Percentiles rank a stretch among this genome's conserved stretches.
Evolutionary conservation across 495 filamentous ascomycete species (phyloP).

Genomic region (Pyrenopolyporus hunteri): DNA sequence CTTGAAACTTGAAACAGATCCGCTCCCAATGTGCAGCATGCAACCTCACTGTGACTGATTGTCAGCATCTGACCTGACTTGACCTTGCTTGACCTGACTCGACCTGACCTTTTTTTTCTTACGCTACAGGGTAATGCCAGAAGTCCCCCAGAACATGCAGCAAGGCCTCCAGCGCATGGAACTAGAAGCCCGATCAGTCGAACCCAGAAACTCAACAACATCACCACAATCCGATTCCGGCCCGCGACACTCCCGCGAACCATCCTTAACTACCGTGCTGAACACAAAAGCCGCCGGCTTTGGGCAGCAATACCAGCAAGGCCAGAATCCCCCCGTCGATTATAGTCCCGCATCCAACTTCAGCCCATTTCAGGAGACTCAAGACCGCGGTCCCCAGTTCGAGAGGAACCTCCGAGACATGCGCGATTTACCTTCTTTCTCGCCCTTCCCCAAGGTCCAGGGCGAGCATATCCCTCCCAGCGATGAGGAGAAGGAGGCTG

Average conservation of each 20-base stretch:
- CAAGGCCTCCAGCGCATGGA: slow-evolving; percentile 89
- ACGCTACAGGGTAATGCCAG: slow-evolving; percentile 60
- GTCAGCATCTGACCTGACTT: slow-evolving; percentile 15
- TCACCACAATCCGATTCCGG: slow-evolving; percentile 32
- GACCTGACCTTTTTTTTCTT: slow-evolving; percentile 13
- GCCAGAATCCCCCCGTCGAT: slow-evolving; percentile 27
- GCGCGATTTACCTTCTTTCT: slow-evolving; percentile 78
- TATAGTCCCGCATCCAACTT: slow-evolving; percentile 49
- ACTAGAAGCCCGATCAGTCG: slow-evolving; percentile 68
- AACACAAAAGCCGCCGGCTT: slow-evolving; percentile 39
- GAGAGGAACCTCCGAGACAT: slow-evolving; percentile 37
- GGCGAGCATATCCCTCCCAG: slow-evolving; percentile 92
- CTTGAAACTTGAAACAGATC: slow-evolving; percentile 1
- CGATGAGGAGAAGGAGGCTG: slow-evolving; percentile 91
- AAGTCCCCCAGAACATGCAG: slow-evolving; percentile 79
- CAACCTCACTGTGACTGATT: slow-evolving; percentile 15
- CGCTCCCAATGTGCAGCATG: background rate
- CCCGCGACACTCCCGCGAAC: slow-evolving; percentile 44
- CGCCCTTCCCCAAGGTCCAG: slow-evolving; percentile 85
- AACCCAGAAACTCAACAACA: slow-evolving; percentile 38
- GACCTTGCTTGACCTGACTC: slow-evolving; percentile 9
- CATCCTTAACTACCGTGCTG: slow-evolving; percentile 40
- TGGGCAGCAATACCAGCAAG: slow-evolving; percentile 42
- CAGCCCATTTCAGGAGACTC: slow-evolving; percentile 52
- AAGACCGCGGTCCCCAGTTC: slow-evolving; percentile 29